phyloP scores from a whole-genome alignment of 495 filamentous ascomycete genomes.

The Tuber indicum region DNA sequence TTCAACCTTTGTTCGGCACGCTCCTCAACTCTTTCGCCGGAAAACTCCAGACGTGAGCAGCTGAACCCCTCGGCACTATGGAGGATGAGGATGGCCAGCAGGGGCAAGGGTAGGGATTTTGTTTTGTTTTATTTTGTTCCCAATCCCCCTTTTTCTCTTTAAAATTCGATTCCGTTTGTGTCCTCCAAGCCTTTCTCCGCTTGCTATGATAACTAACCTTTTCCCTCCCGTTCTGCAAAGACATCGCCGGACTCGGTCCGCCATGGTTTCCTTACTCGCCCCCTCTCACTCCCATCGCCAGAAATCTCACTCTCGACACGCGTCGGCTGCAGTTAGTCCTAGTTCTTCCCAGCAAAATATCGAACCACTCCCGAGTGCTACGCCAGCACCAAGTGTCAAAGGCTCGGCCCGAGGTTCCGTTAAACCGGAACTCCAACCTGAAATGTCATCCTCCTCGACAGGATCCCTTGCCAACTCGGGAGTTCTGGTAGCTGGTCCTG shows the following conservation, averaged over 20 bases:
- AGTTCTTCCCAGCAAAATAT: slow-evolving; percentile 34
- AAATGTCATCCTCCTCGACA: slow-evolving; percentile 14
- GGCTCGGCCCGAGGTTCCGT: slow-evolving; percentile 15
- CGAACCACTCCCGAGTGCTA: slow-evolving; percentile 10
- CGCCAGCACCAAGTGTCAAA: slow-evolving; percentile 10
- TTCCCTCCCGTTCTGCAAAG: slow-evolving; percentile 15
- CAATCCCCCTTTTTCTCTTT: background rate
- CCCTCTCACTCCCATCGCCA: slow-evolving; percentile 18
- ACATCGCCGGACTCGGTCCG: slow-evolving; percentile 38
- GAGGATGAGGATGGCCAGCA: slow-evolving; percentile 4
- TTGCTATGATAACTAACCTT: slow-evolving; percentile 7
- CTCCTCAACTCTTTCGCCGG: background rate
- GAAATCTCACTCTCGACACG: slow-evolving; percentile 35
- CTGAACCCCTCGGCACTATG: background rate
- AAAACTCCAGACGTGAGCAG: background rate
- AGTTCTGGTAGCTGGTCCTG: slow-evolving; percentile 21
- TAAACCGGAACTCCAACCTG: slow-evolving; percentile 6
- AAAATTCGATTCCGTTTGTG: background rate
- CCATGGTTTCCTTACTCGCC: slow-evolving; percentile 39
- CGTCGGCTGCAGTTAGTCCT: slow-evolving; percentile 26
- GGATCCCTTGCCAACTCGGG: slow-evolving; percentile 33
- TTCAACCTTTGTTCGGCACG: background rate
- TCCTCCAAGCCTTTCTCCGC: background rate
- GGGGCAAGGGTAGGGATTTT: background rate
- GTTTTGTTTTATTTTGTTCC: background rate